These are phyloP conservation scores for Galeopsis tetrahit DNA, from an alignment of 257 asterid genomes.

Conservation along the genomic window DNA sequence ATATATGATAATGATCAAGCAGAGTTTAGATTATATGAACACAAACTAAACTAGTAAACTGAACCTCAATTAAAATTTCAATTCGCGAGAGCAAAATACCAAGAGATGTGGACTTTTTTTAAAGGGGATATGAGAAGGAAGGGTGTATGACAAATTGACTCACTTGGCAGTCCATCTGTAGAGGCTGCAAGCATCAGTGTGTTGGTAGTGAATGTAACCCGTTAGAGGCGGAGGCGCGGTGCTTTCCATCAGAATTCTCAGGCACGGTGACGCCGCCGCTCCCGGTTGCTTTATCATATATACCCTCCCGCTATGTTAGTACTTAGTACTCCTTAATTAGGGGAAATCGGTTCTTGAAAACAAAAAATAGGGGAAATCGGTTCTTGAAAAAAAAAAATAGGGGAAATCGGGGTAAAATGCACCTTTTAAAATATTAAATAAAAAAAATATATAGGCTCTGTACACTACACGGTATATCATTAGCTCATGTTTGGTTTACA, in stretches of 20 bases:
- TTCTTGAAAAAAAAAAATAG: too few species aligned
- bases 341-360: too few species aligned
- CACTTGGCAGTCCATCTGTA: constrained; percentile 75
- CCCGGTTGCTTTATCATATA: constrained; percentile 44
- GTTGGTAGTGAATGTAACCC: constrained; percentile 61
- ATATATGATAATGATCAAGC: not conserved
- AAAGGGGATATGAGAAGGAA: not conserved
- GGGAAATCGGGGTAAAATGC: too few species aligned
- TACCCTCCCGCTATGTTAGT: constrained; percentile 11
- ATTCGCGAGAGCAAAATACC: not conserved
- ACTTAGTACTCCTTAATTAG: too few species aligned
- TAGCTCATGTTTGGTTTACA: too few species aligned
- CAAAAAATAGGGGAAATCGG: too few species aligned
- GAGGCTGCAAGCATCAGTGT: constrained; percentile 67
- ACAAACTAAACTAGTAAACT: not conserved
- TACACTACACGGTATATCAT: too few species aligned
- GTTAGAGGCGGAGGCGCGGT: constrained; percentile 35
- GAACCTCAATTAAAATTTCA: not conserved
- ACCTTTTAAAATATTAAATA: too few species aligned
- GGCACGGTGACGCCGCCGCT: constrained; percentile 44
- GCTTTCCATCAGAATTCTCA: constrained; percentile 56
- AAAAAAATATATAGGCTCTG: too few species aligned
- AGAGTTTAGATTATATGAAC: constrained; percentile 8
- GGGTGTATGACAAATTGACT: constrained; percentile 17
- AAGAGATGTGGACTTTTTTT: not conserved